phyloP scores from a whole-genome alignment of 805 yeast species.

The Cyberlindnera petersonii region DNA sequence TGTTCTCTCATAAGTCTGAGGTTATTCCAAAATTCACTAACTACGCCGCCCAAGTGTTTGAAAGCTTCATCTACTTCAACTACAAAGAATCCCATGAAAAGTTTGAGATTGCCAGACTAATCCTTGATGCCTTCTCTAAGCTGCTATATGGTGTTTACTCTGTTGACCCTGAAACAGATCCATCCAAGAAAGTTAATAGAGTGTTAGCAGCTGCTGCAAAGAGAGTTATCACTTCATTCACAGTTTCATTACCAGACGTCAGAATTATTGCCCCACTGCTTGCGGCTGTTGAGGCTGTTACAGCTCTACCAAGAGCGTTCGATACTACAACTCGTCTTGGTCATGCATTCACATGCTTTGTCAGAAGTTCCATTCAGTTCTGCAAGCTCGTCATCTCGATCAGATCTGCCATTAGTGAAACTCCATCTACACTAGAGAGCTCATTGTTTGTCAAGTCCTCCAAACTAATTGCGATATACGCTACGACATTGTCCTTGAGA shows the following conservation, averaged over 20 bases:
- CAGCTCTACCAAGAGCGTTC: conserved; percentile 33
- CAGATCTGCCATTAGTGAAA: conserved; percentile 44
- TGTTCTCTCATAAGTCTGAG: conserved; percentile 41
- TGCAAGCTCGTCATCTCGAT: conserved; percentile 53
- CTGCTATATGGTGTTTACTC: conserved; percentile 54
- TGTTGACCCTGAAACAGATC: conserved; percentile 38
- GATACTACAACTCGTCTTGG: conserved; percentile 43
- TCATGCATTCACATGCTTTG: conserved; percentile 46
- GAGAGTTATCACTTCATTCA: conserved; percentile 51
- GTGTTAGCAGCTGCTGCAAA: conserved; percentile 50
- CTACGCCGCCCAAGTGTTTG: conserved; percentile 66
- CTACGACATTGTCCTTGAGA: conserved; percentile 45
- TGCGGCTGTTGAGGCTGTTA: conserved; percentile 44
- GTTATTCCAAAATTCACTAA: conserved; percentile 51
- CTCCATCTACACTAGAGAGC: conserved; percentile 64
- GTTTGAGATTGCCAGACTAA: conserved; percentile 53
- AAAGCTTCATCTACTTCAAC: conserved; percentile 69
- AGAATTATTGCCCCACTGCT: conserved; percentile 55
- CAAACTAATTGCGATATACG: conserved; percentile 53
- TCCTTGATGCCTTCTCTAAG: conserved; percentile 51
- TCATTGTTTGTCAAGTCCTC: conserved; percentile 54
- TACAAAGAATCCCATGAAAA: conserved; percentile 55
- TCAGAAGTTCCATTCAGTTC: conserved; percentile 49
- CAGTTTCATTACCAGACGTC: conserved; percentile 46
- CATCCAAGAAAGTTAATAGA: conserved; percentile 40